Base-by-base conservation (phyloP, 2,329 filamentous ascomycete genomes). In the Penicillium sp. region DNA sequence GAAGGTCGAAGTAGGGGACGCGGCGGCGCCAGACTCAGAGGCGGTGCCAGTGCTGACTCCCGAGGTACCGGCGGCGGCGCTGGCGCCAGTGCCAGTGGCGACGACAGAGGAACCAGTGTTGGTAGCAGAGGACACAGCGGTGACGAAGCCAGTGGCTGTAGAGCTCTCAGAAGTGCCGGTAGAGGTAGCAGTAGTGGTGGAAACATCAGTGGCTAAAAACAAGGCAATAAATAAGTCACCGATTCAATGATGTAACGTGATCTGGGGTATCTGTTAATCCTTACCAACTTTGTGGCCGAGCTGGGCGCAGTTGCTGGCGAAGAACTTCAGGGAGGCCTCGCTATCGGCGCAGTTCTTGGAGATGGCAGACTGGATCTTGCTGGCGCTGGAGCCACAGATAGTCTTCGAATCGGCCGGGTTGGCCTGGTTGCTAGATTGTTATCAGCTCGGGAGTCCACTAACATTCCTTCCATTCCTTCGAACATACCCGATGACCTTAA, bases 401-500 rank as follows among this genome's bases (percentile, higher is more conserved):
- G 70, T 62, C 50, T 73, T 68, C 31, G 79, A 61, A 58, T 80
- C 71, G 38, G 70, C 67, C 8, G 77, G 77, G 56, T 75, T 65
- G 50, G 67, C 35, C 53, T 75, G 67, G 45, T 70, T 67, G 59
- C 75, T 77, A 43, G 31, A 43, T 51, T 51, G 13, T 45, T 27
- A 61, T 73, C 56, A 75, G 67, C 52, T 62, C 41, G 45, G 40
- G 50, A 27, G 38, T 41, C 23, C 43, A 29, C 50, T 2, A 9
- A 17, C 31, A 17, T 41, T 46, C 40, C 41, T 56, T 57, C 48
- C 41, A 52, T 46, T 56, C 48, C 42, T 54, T 41, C 41, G 29
- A 43, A 57, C 77, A 62, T 76, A 82, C 80, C 81, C 81, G 63
- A 84, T 74, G 38, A 78, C 80, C 42, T 72, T 74, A 45, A 84